Conservation (phyloP, 331 rosid genomes). For the Prunus yedoensis region DNA sequence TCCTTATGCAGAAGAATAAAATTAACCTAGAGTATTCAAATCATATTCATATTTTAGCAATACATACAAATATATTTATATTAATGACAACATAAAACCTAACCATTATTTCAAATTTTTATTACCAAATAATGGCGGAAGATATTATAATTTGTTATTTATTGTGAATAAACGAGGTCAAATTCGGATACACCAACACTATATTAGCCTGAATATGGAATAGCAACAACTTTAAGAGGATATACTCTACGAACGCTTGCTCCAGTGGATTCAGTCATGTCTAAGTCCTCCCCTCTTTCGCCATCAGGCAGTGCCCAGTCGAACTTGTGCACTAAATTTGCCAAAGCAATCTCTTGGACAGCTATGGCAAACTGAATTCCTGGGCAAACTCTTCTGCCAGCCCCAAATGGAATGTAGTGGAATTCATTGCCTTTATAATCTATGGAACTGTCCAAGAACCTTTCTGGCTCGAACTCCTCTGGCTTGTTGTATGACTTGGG, state of each 20-base stretch:
- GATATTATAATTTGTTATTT: no score
- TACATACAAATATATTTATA: no score
- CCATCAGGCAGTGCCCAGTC: not conserved
- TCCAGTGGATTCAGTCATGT: not conserved
- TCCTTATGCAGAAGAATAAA: no score
- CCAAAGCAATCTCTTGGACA: not conserved
- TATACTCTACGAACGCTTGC: not conserved
- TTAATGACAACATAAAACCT: no score
- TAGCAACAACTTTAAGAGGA: not conserved
- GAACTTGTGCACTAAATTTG: not conserved
- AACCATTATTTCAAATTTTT: no score
- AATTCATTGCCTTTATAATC: not conserved
- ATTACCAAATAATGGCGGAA: no score
- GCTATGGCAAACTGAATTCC: not conserved
- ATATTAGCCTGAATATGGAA: not conserved
- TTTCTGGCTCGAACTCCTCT: not conserved
- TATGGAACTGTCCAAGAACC: not conserved
- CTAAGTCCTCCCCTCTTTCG: not conserved
- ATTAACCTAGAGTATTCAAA: no score
- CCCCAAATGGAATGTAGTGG: not conserved
- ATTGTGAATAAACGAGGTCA: accelerated
- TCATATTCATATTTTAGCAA: no score
- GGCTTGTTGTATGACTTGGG: not conserved
- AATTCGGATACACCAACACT: no score
- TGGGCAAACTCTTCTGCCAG: not conserved